Evolutionary conservation across 495 filamentous ascomycete species (phyloP).

Genomic region (Pyronema domesticum): DNA sequence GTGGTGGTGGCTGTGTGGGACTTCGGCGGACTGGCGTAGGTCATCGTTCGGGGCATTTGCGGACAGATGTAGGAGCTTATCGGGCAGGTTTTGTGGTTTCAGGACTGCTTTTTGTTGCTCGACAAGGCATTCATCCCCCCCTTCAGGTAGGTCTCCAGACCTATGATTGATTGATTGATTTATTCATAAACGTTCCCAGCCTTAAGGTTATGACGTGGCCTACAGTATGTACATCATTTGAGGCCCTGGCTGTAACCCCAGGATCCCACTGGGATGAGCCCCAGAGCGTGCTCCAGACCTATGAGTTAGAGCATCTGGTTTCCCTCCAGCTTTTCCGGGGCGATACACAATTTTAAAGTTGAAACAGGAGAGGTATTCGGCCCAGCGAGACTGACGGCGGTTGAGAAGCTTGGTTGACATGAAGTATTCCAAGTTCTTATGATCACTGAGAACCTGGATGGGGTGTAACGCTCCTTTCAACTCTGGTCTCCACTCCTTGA

Average conservation of each 20-base stretch:
- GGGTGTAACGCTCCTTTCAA: slow-evolving; percentile 7
- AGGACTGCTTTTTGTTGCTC: no score
- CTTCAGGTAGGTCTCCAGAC: no score
- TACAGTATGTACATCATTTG: no score
- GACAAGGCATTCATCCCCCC: no score
- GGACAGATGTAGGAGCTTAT: not conserved
- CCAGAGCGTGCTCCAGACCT: slow-evolving; percentile 5
- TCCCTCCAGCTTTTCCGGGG: slow-evolving; percentile 7
- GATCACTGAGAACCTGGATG: slow-evolving; percentile 13
- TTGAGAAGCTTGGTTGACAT: slow-evolving; percentile 7
- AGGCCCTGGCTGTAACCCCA: not conserved
- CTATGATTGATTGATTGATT: no score
- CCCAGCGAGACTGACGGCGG: not conserved
- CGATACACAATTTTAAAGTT: slow-evolving; percentile 8
- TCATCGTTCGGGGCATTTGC: not conserved
- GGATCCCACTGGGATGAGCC: slow-evolving; percentile 5
- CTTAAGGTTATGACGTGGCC: not conserved
- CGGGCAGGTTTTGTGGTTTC: slow-evolving; percentile 1
- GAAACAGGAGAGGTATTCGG: no score
- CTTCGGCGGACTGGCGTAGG: not conserved
- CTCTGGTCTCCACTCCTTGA: slow-evolving; percentile 22
- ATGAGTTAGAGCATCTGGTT: slow-evolving; percentile 8
- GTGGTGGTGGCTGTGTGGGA: not conserved
- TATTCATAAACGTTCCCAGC: not conserved
- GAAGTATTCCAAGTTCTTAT: slow-evolving; percentile 22